A percentile compares a stretch with the other conserved stretches of the same genome.
Conservation (phyloP, 768 basidiomycete species). For the Pleurotus cornucopiae region DNA sequence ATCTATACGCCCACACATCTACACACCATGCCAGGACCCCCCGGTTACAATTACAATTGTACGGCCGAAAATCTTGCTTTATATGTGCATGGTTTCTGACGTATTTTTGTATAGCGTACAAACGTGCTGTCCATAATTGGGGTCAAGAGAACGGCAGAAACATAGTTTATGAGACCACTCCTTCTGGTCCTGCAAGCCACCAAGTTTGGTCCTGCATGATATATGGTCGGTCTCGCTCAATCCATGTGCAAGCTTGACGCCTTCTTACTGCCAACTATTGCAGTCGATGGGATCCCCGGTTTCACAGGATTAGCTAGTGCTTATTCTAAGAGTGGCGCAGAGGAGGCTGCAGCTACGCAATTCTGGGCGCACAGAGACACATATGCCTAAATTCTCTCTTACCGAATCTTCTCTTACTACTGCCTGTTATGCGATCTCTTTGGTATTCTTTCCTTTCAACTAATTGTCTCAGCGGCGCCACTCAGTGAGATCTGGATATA, state of each 20-base stretch:
- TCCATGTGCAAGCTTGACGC: neutral
- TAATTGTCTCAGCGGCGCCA: too few species aligned
- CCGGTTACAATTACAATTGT: neutral
- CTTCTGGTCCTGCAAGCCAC: conserved; percentile 19
- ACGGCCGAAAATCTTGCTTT: neutral
- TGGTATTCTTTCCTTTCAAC: too few species aligned
- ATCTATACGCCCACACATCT: neutral
- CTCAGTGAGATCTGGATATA: too few species aligned
- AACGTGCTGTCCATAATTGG: conserved; percentile 18
- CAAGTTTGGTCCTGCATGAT: conserved; percentile 22
- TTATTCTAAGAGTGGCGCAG: neutral
- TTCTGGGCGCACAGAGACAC: neutral
- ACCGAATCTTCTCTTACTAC: too few species aligned
- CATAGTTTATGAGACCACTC: conserved; percentile 10
- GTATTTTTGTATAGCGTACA: conserved; percentile 5
- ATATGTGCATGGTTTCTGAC: neutral
- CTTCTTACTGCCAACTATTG: neutral
- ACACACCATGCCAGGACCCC: neutral
- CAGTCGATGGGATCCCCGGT: neutral
- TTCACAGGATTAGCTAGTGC: neutral
- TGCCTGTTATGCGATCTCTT: too few species aligned
- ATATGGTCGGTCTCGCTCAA: conserved; percentile 18
- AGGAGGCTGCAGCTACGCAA: neutral
- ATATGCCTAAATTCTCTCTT: neutral
- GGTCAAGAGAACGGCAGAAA: conserved; percentile 3